phyloP scores from a whole-genome alignment of 2,329 filamentous ascomycete genomes.

The Phialophora chinensis region DNA sequence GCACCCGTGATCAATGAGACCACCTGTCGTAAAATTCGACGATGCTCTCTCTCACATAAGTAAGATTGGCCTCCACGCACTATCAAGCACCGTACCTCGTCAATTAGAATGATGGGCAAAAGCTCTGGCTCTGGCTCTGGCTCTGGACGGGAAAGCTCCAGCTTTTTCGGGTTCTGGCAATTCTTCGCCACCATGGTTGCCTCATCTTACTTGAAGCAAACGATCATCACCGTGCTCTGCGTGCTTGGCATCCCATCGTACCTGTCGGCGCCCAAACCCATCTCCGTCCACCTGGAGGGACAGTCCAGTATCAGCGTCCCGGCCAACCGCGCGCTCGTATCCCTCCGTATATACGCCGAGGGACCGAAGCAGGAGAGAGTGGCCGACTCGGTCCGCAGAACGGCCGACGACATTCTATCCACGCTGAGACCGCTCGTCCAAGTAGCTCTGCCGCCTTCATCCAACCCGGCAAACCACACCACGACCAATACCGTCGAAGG shows the following conservation, averaged over 20 bases:
- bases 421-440: slow-evolving; percentile 19
- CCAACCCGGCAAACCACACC: neutral
- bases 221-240: slow-evolving; percentile 24
- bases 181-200: slow-evolving; percentile 18
- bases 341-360: slow-evolving; percentile 18
- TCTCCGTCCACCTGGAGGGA: slow-evolving; percentile 21
- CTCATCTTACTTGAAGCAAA: slow-evolving; percentile 21
- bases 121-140: neutral
- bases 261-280: slow-evolving; percentile 22
- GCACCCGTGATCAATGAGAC: slow-evolving; percentile 1
- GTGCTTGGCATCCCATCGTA: slow-evolving; percentile 25
- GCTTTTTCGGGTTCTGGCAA: slow-evolving; percentile 4
- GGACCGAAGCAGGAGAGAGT: slow-evolving; percentile 24
- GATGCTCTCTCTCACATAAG: neutral
- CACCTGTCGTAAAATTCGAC: slow-evolving; percentile 7
- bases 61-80: neutral
- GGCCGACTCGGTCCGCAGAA: slow-evolving; percentile 21
- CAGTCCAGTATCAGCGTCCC: slow-evolving; percentile 21
- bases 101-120: neutral
- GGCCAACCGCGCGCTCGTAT: slow-evolving; percentile 21
- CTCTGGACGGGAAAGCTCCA: neutral
- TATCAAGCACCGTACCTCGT: neutral
- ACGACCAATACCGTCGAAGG: neutral
- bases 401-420: slow-evolving; percentile 19
- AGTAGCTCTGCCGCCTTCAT: neutral